Base-by-base conservation (phyloP, 305 asterid species). In the Fraxinus greggii region DNA sequence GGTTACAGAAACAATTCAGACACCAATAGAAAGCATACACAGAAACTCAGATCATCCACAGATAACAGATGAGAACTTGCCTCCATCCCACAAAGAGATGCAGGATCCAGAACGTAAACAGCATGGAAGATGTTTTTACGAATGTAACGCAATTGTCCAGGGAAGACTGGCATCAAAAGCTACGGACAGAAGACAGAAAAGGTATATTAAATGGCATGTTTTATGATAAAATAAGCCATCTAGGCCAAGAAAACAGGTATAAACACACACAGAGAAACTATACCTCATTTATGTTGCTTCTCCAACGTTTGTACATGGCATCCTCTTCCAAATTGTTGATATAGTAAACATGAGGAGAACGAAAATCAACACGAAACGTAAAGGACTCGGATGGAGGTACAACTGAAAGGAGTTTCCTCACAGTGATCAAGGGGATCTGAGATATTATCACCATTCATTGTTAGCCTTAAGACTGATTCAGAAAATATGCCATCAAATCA, bases 131-230 rank as follows among this genome's bases (percentile, higher is more conserved):
- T 87, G 85, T 97, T 97, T 86, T 97, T 97, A 76, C 98, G 98
- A 83, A 97, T 94, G 89, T 97, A 93, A 40, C 98, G 98, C 84
- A 94, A 74, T 93, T 97, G 99, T 81, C 98, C 99, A 86, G 98
- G 99, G 89, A 85, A 97, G 89, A 92, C 99, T 63, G 98, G 99
- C 99, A 97, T 97, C 92, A 97, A 85, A 86, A 97, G 87, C 98
- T 97, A 86, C 32, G 77, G 59, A 86, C 31, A 63, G 65, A 79
- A 75, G 79, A 85, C 80, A 78, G 61, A 81, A 77, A 78, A 45
- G 9, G 26, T 51, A 40, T 36, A 51, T 72, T 83, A 61, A 70
- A 70, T 32, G 5, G 4, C 26, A 59, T 23, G 45, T 38, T 19
- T 29, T 29, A 3, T 42, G 35, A 51, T 2, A 69, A 75, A 73